A percentile compares a stretch with the other conserved stretches of the same genome.
These are phyloP conservation scores for button mushroom (Agaricus bisporus) DNA, from an alignment of 768 basidiomycete species.

Conservation along the genomic window DNA sequence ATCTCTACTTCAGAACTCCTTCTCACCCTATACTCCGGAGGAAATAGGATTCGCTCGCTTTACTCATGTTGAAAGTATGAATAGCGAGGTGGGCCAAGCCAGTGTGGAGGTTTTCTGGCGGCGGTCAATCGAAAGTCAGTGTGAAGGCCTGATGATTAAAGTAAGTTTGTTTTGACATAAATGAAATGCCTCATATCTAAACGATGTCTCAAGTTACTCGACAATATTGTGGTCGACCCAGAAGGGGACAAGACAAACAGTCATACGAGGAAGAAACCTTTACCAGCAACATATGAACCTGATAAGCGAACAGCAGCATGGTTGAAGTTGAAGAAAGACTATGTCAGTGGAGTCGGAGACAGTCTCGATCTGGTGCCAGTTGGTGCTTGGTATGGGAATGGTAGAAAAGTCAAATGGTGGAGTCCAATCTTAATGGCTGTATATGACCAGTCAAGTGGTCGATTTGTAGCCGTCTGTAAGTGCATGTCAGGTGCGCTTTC, in stretches of 20 bases:
- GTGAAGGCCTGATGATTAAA: conserved; percentile 95
- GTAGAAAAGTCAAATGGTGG: conserved; percentile 90
- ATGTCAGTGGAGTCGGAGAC: conserved; percentile 75
- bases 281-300: conserved; percentile 85
- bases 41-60: conserved; percentile 51
- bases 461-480: conserved; percentile 77
- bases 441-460: conserved; percentile 58
- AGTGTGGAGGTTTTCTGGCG: conserved; percentile 72
- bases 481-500: conserved; percentile 70
- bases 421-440: conserved; percentile 79
- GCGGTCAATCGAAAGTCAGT: conserved; percentile 65
- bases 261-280: conserved; percentile 48
- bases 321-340: conserved; percentile 93
- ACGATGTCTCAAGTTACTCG: conserved; percentile 47
- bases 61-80: conserved; percentile 67
- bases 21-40: conserved; percentile 46
- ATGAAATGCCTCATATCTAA: not conserved
- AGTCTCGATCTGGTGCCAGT: conserved; percentile 66
- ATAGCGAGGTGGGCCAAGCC: conserved; percentile 56
- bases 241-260: conserved; percentile 23
- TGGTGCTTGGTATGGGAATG: conserved; percentile 87
- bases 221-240: conserved; percentile 34
- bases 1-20: conserved; percentile 51
- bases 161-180: conserved; percentile 26
- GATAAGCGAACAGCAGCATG: conserved; percentile 85